Percentiles rank a stretch among this genome's conserved stretches.
Evolutionary conservation across 164 flowering plant species (phyloP).

Genomic region (Kalanchoe fedtschenkoi): DNA sequence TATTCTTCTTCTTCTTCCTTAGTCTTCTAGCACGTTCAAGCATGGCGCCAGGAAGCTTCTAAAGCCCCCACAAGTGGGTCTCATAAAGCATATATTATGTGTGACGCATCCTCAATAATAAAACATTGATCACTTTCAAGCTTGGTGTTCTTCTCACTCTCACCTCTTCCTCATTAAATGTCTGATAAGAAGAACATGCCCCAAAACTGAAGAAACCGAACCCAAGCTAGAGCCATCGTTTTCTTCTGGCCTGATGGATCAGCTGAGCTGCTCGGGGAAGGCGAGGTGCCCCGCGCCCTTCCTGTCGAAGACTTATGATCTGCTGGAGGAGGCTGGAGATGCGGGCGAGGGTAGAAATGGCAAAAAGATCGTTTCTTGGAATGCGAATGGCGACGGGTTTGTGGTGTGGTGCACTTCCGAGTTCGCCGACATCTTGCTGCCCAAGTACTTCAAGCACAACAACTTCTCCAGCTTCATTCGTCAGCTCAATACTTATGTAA

Average conservation of each 20-base stretch:
- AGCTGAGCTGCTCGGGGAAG: slow-evolving; percentile 7
- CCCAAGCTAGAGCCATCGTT: slow-evolving; percentile 10
- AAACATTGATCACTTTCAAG: slow-evolving; percentile 1
- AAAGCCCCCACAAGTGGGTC: background rate
- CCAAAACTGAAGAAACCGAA: too few species aligned
- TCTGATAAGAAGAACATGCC: too few species aligned
- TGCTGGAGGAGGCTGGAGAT: slow-evolving; percentile 24
- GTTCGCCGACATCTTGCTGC: slow-evolving; percentile 42
- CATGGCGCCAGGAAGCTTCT: background rate
- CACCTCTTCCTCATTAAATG: too few species aligned
- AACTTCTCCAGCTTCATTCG: slow-evolving; percentile 68
- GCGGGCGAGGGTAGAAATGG: background rate
- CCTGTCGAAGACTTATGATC: slow-evolving; percentile 42
- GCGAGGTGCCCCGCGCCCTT: slow-evolving; percentile 41
- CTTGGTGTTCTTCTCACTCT: background rate
- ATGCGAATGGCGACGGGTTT: slow-evolving; percentile 39
- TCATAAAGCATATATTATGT: background rate
- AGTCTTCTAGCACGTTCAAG: background rate
- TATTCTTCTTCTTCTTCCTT: too few species aligned
- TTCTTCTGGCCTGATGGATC: background rate
- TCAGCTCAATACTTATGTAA: slow-evolving; percentile 59
- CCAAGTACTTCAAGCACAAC: slow-evolving; percentile 59
- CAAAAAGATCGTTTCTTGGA: slow-evolving; percentile 43
- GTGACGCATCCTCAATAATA: too few species aligned
- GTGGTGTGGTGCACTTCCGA: slow-evolving; percentile 57